A percentile compares a stretch with the other conserved stretches of the same genome.
These are phyloP conservation scores for Panus rudis DNA, from an alignment of 768 basidiomycete species.

Conservation along the genomic window DNA sequence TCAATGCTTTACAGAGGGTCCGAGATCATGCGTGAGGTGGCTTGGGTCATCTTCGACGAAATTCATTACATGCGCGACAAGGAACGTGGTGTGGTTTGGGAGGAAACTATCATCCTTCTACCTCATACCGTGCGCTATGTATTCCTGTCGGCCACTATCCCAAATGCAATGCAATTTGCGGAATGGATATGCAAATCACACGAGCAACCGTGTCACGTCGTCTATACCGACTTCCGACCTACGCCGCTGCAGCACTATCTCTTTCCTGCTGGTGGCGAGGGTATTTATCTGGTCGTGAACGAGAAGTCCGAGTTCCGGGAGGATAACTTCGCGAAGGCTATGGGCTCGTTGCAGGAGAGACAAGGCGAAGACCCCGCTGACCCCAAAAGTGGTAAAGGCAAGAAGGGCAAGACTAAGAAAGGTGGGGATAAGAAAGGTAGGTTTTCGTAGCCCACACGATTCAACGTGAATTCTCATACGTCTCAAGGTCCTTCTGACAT, in stretches of 20 bases:
- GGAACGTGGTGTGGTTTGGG: conserved; percentile 99
- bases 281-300: conserved; percentile 97
- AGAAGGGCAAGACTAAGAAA: conserved; percentile 89
- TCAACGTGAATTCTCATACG: background rate
- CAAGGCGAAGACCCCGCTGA: conserved; percentile 91
- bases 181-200: conserved; percentile 98
- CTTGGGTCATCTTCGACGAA: conserved; percentile 99
- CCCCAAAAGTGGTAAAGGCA: conserved; percentile 74
- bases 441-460: conserved; percentile 4
- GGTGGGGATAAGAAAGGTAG: conserved; percentile 90
- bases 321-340: conserved; percentile 96
- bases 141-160: conserved; percentile 97
- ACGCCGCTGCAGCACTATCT: conserved; percentile 98
- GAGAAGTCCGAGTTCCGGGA: conserved; percentile 96
- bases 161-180: conserved; percentile 98
- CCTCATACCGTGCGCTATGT: conserved; percentile 96
- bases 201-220: conserved; percentile 97
- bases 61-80: conserved; percentile 99
- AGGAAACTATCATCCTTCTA: conserved; percentile 95
- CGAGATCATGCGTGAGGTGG: conserved; percentile 99
- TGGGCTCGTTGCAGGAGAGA: conserved; percentile 84
- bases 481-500: conserved; percentile 80
- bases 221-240: conserved; percentile 98
- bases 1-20: conserved; percentile 99
- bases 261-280: conserved; percentile 94